Conservation (phyloP, 257 asterid genomes). For the Petunia secreta region DNA sequence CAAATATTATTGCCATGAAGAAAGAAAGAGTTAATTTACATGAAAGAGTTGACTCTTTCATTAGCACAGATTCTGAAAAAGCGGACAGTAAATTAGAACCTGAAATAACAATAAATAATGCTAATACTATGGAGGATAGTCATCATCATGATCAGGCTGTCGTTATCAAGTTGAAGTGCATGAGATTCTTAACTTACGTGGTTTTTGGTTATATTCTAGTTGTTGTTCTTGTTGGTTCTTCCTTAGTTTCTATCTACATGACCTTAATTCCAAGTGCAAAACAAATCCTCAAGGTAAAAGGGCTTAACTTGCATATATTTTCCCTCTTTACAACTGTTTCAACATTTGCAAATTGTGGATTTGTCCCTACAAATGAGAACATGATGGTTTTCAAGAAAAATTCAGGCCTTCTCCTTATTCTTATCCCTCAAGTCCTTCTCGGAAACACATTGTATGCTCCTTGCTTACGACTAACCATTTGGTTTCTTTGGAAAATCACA, state of each 20-base stretch:
- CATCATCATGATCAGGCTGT: neutral
- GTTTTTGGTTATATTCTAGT: constrained; percentile 39
- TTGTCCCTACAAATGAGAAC: constrained; percentile 61
- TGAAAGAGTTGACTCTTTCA: neutral
- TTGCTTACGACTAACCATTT: constrained; percentile 37
- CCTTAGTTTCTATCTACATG: constrained; percentile 35
- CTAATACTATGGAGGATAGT: neutral
- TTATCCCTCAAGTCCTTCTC: constrained; percentile 52
- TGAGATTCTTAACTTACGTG: constrained; percentile 30
- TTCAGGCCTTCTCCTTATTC: constrained; percentile 46
- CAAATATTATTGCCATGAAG: constrained; percentile 7
- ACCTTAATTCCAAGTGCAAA: constrained; percentile 36
- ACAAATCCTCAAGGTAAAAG: constrained; percentile 39
- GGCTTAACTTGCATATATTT: constrained; percentile 38
- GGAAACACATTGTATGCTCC: constrained; percentile 64
- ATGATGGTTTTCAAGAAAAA: constrained; percentile 54
- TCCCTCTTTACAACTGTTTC: constrained; percentile 49
- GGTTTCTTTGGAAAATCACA: constrained; percentile 30
- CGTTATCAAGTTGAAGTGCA: constrained; percentile 19
- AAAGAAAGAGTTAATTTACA: neutral
- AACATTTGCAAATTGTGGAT: constrained; percentile 59
- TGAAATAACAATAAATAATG: neutral
- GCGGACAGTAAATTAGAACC: neutral
- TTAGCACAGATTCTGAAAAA: neutral
- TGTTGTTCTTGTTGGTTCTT: constrained; percentile 39